Percentiles rank a stretch among this genome's conserved stretches.
These are phyloP conservation scores for Senna tora DNA, from an alignment of 306 rosid genomes.

Conservation along the genomic window DNA sequence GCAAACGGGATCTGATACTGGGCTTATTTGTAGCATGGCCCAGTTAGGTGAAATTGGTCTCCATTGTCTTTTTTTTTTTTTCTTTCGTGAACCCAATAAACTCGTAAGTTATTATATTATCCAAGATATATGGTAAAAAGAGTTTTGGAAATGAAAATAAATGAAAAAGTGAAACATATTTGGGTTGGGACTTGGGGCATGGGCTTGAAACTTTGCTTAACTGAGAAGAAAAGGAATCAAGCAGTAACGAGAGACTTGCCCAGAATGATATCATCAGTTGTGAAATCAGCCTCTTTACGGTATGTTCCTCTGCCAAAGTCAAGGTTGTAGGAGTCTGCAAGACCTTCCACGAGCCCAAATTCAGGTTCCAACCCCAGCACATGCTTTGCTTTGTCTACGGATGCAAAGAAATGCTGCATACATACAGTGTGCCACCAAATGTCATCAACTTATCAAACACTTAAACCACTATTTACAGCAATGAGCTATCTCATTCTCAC, in stretches of 20 bases:
- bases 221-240: slow-evolving; percentile 28
- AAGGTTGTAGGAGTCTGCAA: slow-evolving; percentile 79
- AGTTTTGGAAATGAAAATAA: background rate
- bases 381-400: slow-evolving; percentile 80
- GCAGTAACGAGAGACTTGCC: slow-evolving; percentile 75
- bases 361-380: slow-evolving; percentile 86
- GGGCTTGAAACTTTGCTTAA: too few relatives aligned
- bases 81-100: too few relatives aligned
- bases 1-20: background rate
- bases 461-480: background rate
- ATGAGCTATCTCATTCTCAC: too few relatives aligned
- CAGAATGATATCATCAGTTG: slow-evolving; percentile 90
- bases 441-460: background rate
- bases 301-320: slow-evolving; percentile 94
- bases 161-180: slow-evolving; percentile 12
- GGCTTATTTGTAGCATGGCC: background rate
- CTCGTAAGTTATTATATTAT: too few relatives aligned
- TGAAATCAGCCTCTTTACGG: slow-evolving; percentile 89
- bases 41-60: background rate
- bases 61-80: too few relatives aligned
- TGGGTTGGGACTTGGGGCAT: background rate
- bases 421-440: slow-evolving; percentile 28
- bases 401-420: slow-evolving; percentile 93
- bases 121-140: too few relatives aligned
- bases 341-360: slow-evolving; percentile 81